Evolutionary conservation across 2,329 filamentous ascomycete species (phyloP).

Genomic region (Ilyonectria robusta): DNA sequence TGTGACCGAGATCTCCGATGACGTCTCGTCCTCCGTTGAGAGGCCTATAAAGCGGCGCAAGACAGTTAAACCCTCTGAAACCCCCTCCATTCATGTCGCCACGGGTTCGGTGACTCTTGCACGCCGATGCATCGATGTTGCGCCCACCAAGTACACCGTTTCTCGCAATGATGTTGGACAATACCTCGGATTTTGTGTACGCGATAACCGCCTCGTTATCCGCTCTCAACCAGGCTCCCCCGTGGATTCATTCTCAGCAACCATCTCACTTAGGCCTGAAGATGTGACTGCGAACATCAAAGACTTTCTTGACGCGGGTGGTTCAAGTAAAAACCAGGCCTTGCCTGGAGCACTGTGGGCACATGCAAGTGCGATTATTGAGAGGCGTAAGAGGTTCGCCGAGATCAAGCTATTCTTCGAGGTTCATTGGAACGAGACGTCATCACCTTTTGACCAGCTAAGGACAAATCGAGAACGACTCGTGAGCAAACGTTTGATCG

Average conservation of each 20-base stretch:
- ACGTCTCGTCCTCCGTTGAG: slow-evolving; percentile 32
- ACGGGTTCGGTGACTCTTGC: slow-evolving; percentile 45
- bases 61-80: slow-evolving; percentile 28
- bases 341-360: slow-evolving; percentile 55
- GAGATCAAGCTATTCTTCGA: slow-evolving; percentile 52
- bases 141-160: slow-evolving; percentile 19
- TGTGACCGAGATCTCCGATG: slow-evolving; percentile 13
- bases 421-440: slow-evolving; percentile 61
- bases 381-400: slow-evolving; percentile 45
- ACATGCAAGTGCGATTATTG: slow-evolving; percentile 49
- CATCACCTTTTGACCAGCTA: slow-evolving; percentile 44
- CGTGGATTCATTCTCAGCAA: slow-evolving; percentile 19
- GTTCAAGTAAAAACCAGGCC: slow-evolving; percentile 30
- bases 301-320: slow-evolving; percentile 38
- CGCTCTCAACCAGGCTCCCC: slow-evolving; percentile 30
- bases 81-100: slow-evolving; percentile 46
- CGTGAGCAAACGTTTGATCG: slow-evolving; percentile 54
- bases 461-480: slow-evolving; percentile 38
- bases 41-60: slow-evolving; percentile 52
- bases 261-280: slow-evolving; percentile 41
- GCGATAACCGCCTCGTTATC: slow-evolving; percentile 36
- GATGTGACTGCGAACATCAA: slow-evolving; percentile 39
- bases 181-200: slow-evolving; percentile 37
- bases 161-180: slow-evolving; percentile 40
- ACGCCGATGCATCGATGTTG: slow-evolving; percentile 41